phyloP scores from a whole-genome alignment of 306 rosid species.

The Arachis hypogaea region DNA sequence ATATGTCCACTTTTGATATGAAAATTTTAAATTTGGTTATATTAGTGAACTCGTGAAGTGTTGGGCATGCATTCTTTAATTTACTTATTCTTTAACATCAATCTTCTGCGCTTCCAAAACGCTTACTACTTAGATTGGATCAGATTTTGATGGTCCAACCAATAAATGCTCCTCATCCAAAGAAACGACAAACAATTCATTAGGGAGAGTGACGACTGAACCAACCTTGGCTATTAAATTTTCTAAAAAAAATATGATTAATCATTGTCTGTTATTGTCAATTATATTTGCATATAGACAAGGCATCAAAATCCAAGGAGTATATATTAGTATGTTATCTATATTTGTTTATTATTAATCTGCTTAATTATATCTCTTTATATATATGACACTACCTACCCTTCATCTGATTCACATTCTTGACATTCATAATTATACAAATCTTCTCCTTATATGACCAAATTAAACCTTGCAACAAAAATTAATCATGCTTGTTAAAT shows the following conservation, averaged over 20 bases:
- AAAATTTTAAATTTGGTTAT: no score
- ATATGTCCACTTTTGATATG: no score
- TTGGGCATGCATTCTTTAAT: constrained; percentile 31
- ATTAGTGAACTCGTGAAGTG: constrained; percentile 8
- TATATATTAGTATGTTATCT: not conserved
- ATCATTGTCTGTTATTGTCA: not conserved
- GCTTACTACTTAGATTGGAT: constrained; percentile 24
- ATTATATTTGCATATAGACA: no score
- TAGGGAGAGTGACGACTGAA: constrained; percentile 15
- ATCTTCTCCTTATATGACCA: not conserved
- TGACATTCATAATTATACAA: not conserved
- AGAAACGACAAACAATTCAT: not conserved
- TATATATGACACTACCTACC: not conserved
- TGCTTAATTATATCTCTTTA: not conserved
- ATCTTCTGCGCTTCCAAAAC: not conserved
- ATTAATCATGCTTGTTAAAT: no score
- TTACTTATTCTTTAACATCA: constrained; percentile 13
- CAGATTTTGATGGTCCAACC: constrained; percentile 40
- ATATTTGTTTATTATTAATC: not conserved
- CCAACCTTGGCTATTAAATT: not conserved
- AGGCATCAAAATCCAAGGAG: not conserved
- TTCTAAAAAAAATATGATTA: no score
- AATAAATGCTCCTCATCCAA: constrained; percentile 19
- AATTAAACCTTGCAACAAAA: no score
- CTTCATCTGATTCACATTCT: not conserved